These are phyloP conservation scores for Hypomyces rosellus DNA, from an alignment of 2,329 filamentous ascomycete species.

Conservation along the genomic window DNA sequence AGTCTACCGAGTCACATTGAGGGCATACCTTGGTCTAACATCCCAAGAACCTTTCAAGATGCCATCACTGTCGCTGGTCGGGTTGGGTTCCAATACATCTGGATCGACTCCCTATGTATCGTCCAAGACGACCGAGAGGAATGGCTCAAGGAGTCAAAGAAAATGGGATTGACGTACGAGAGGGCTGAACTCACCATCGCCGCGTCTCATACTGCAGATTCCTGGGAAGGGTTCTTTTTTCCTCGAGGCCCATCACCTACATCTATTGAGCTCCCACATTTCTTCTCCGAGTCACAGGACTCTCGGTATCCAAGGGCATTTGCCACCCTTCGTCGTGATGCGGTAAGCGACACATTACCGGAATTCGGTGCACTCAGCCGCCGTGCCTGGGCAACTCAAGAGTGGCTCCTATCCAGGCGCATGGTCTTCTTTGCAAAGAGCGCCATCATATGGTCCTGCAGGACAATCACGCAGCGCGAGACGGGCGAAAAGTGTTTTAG, in stretches of 20 bases:
- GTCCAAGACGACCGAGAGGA: constrained; percentile 14
- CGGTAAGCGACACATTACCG: constrained; percentile 11
- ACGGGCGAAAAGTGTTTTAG: constrained; percentile 16
- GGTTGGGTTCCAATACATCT: constrained; percentile 11
- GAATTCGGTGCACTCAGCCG: constrained; percentile 14
- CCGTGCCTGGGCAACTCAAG: constrained; percentile 16
- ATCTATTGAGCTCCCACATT: constrained; percentile 8
- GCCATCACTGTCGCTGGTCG: constrained; percentile 6
- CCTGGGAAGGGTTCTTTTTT: constrained; percentile 9
- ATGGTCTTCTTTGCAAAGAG: constrained; percentile 16
- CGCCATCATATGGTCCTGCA: constrained; percentile 15
- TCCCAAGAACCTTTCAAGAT: constrained; percentile 12
- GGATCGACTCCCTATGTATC: constrained; percentile 15
- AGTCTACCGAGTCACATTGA: constrained; percentile 4
- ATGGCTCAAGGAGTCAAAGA: constrained; percentile 11
- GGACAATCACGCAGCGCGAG: constrained; percentile 15
- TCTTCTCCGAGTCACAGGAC: background rate
- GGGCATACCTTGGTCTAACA: constrained; percentile 10
- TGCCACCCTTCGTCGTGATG: constrained; percentile 11
- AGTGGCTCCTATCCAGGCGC: constrained; percentile 16
- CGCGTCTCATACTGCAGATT: constrained; percentile 10
- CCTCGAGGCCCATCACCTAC: constrained; percentile 4
- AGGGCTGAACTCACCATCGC: constrained; percentile 17
- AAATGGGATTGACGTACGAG: constrained; percentile 15
- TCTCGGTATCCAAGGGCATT: constrained; percentile 2